A percentile compares a stretch with the other conserved stretches of the same genome.
These are phyloP conservation scores for Castanea mollissima DNA, from an alignment of 306 rosid genomes.

Conservation along the genomic window DNA sequence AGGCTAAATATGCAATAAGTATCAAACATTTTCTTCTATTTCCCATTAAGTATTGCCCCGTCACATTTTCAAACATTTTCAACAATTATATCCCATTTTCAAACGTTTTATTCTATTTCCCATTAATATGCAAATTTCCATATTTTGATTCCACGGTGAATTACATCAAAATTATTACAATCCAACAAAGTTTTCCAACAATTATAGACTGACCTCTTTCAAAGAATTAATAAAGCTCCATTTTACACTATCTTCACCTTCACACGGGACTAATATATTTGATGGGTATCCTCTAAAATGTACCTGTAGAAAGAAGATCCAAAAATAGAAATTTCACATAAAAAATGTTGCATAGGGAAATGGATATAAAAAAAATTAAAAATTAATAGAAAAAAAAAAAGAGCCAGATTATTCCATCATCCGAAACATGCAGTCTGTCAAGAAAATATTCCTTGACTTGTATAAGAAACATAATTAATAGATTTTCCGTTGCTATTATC, in stretches of 20 bases:
- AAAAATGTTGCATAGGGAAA: neutral
- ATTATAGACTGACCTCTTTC: slow-evolving; percentile 68
- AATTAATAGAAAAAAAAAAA: neutral
- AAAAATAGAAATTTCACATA: slow-evolving; percentile 16
- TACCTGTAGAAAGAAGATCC: slow-evolving; percentile 49
- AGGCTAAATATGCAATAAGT: no score
- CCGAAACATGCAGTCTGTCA: neutral
- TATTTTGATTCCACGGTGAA: neutral
- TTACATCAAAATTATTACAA: slow-evolving; percentile 2
- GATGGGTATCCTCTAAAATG: slow-evolving; percentile 92
- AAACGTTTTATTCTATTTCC: no score
- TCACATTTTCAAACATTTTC: no score
- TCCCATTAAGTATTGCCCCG: no score
- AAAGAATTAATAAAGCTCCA: slow-evolving; percentile 93
- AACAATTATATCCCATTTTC: no score
- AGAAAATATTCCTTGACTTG: neutral
- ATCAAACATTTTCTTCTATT: no score
- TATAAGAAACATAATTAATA: neutral
- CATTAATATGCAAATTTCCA: neutral
- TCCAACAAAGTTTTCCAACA: slow-evolving; percentile 14
- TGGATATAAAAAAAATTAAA: neutral
- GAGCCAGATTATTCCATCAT: neutral
- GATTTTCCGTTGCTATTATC: neutral
- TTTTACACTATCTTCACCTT: slow-evolving; percentile 85
- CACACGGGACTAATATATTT: slow-evolving; percentile 73